Evolutionary conservation across 768 basidiomycete genomes (phyloP).

Genomic region (Panaeolus cyanescens): DNA sequence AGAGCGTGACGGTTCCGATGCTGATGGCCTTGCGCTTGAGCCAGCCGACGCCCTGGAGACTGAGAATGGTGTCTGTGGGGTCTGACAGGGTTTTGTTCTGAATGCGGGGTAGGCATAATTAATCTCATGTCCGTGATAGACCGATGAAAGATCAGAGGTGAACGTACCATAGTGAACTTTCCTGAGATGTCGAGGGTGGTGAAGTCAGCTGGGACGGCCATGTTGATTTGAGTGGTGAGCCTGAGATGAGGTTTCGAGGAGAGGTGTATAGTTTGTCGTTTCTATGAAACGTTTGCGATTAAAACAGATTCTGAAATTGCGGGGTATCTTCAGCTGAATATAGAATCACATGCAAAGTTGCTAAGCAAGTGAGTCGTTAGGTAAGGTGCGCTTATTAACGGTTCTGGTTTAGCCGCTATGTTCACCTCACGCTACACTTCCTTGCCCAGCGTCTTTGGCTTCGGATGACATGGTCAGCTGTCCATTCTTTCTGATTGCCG

Average conservation of each 20-base stretch:
- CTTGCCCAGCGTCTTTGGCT: too few species aligned
- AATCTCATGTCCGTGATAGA: background rate
- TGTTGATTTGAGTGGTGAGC: slow-evolving; percentile 27
- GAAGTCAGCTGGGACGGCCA: slow-evolving; percentile 67
- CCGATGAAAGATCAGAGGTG: background rate
- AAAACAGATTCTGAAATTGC: background rate
- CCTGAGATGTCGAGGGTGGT: slow-evolving; percentile 62
- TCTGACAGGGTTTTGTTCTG: slow-evolving; percentile 75
- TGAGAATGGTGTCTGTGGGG: slow-evolving; percentile 60
- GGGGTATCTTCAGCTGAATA: background rate
- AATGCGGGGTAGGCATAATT: background rate
- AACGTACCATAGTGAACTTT: slow-evolving; percentile 59
- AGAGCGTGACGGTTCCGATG: slow-evolving; percentile 57
- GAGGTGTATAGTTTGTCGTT: background rate
- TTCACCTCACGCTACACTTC: too few species aligned
- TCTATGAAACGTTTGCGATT: background rate
- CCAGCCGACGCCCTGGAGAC: slow-evolving; percentile 75
- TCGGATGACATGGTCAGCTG: too few species aligned
- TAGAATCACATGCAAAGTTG: background rate
- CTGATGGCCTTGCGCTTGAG: slow-evolving; percentile 62
- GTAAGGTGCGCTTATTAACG: too few species aligned
- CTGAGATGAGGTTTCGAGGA: background rate
- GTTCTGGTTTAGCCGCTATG: too few species aligned
- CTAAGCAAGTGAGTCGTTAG: too few species aligned
- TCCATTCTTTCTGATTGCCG: too few species aligned